Conservation (phyloP, 2,329 filamentous ascomycete species). For the Cercospora citrullina region DNA sequence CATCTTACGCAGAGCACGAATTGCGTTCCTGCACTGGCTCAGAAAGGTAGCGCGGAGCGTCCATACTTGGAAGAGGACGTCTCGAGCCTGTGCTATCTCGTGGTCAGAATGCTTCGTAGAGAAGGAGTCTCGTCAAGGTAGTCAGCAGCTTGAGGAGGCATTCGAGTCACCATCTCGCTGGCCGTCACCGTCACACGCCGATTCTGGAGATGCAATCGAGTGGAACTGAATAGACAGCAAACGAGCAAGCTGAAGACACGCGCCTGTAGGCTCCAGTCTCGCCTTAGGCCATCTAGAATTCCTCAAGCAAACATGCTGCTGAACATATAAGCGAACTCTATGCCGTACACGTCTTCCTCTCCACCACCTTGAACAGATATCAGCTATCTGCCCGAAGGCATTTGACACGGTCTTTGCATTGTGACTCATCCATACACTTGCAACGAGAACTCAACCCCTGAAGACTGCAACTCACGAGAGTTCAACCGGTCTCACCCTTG, state of each 20-base stretch:
- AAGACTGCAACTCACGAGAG: background rate
- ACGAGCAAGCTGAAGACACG: background rate
- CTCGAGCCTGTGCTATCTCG: background rate
- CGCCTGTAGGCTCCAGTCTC: background rate
- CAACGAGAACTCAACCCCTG: background rate
- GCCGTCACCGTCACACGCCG: background rate
- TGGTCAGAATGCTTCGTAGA: background rate
- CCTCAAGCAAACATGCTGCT: background rate
- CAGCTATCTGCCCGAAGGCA: too few relatives aligned
- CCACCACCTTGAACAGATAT: background rate
- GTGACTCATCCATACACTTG: background rate
- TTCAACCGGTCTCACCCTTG: background rate
- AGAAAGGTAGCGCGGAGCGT: too few relatives aligned
- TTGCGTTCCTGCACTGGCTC: background rate
- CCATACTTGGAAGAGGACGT: background rate
- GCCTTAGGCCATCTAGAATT: background rate
- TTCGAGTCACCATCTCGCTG: background rate
- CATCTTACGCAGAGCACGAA: background rate
- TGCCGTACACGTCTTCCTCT: background rate
- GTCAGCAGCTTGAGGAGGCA: background rate
- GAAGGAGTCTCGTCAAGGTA: too few relatives aligned
- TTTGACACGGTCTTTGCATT: too few relatives aligned
- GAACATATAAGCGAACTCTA: background rate
- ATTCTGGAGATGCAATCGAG: background rate
- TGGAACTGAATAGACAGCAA: background rate